Conservation (phyloP, 1,139 yeast genomes). For the Magnusiomyces fungicola region DNA sequence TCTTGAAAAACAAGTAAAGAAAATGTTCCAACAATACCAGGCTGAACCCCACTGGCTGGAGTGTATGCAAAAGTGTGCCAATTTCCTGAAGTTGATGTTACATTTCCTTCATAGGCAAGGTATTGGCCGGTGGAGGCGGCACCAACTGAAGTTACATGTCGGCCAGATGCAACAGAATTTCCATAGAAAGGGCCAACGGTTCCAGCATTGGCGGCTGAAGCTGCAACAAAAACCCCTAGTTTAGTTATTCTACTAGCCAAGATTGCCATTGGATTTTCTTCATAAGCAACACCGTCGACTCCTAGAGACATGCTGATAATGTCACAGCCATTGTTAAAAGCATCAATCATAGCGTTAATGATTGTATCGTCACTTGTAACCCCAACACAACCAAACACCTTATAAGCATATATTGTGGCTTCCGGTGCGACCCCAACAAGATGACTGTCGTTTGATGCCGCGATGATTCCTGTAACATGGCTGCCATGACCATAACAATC, state of each 20-base stretch:
- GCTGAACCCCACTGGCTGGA: slow-evolving; percentile 9
- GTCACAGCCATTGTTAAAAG: slow-evolving; percentile 15
- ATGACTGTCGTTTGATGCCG: slow-evolving; percentile 9
- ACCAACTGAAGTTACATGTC: slow-evolving; percentile 6
- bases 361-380: slow-evolving; percentile 16
- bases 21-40: slow-evolving; percentile 9
- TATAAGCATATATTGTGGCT: slow-evolving; percentile 18
- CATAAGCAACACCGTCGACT: slow-evolving; percentile 9
- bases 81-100: background rate
- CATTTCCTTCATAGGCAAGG: background rate
- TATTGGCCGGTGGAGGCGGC: background rate
- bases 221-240: slow-evolving; percentile 14
- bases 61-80: background rate
- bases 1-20: slow-evolving; percentile 4
- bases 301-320: slow-evolving; percentile 19
- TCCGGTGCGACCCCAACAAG: slow-evolving; percentile 19
- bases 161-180: slow-evolving; percentile 3
- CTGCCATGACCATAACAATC: slow-evolving; percentile 22
- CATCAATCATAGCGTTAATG: slow-evolving; percentile 14
- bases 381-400: slow-evolving; percentile 19
- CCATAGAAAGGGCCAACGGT: slow-evolving; percentile 4
- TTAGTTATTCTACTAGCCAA: slow-evolving; percentile 15
- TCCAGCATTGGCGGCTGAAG: slow-evolving; percentile 17
- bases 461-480: slow-evolving; percentile 18
- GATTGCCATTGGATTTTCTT: slow-evolving; percentile 12